These are phyloP conservation scores for Asterionellopsis glacialis DNA, from an alignment of 108 stramenopile species.

Conservation along the genomic window DNA sequence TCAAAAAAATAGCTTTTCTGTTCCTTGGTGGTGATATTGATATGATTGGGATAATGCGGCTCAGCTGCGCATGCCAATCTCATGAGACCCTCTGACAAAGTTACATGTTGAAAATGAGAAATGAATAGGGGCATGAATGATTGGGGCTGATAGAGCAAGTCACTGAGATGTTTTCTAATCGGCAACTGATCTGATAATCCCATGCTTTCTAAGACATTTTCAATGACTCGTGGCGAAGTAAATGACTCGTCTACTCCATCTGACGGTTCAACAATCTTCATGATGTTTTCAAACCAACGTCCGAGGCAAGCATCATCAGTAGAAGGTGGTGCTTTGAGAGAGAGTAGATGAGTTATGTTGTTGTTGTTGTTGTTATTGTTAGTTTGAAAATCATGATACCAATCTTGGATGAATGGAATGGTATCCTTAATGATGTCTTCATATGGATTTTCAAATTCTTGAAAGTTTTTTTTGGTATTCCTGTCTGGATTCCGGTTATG, in stretches of 20 bases:
- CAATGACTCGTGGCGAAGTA: not conserved
- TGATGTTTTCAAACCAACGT: too few relatives aligned
- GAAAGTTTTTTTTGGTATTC: not conserved
- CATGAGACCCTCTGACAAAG: not conserved
- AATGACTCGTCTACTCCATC: too few relatives aligned
- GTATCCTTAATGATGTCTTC: not conserved
- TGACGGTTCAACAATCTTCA: too few relatives aligned
- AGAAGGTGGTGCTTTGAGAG: too few relatives aligned
- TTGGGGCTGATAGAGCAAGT: not conserved
- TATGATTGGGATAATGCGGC: not conserved
- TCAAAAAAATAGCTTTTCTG: not conserved
- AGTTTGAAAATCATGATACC: not conserved
- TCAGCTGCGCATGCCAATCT: not conserved
- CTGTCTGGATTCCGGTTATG: too few relatives aligned
- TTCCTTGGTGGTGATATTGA: not conserved
- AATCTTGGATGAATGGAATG: slow-evolving; percentile 2
- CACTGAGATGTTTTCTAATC: not conserved
- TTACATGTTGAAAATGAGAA: not conserved
- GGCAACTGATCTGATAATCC: not conserved
- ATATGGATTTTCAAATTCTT: not conserved
- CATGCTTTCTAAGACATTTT: not conserved
- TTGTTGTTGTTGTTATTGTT: too few relatives aligned
- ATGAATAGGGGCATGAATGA: not conserved
- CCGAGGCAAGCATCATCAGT: too few relatives aligned
- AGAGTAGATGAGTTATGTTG: too few relatives aligned